These are phyloP conservation scores for Thinopyrum elongatum DNA, from an alignment of 176 grass and related monocot species.

Conservation along the genomic window DNA sequence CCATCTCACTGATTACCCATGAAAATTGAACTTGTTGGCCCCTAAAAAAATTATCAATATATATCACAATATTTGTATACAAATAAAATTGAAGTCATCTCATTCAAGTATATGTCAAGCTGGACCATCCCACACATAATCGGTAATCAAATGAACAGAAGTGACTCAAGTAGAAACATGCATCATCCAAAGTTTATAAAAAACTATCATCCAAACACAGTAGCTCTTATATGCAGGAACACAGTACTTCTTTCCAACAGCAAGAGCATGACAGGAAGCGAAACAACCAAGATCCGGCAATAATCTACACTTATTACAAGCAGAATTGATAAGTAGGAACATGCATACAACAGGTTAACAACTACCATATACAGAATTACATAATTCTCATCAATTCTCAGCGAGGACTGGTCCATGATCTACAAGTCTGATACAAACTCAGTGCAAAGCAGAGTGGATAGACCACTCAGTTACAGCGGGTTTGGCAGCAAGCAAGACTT, in stretches of 20 bases:
- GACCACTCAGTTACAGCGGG: slow-evolving; percentile 12
- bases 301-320: background rate
- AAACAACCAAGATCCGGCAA: background rate
- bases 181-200: background rate
- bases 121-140: too few relatives aligned
- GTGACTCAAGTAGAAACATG: background rate
- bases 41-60: too few relatives aligned
- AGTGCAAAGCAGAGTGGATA: slow-evolving; percentile 7
- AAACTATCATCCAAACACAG: too few relatives aligned
- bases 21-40: too few relatives aligned
- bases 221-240: too few relatives aligned
- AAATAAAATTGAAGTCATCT: too few relatives aligned
- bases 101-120: too few relatives aligned
- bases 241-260: background rate
- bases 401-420: background rate
- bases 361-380: background rate
- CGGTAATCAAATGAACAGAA: background rate
- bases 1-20: too few relatives aligned
- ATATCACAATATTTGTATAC: too few relatives aligned
- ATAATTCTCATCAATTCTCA: background rate
- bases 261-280: too few relatives aligned
- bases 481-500: background rate
- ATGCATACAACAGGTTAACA: background rate
- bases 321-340: background rate
- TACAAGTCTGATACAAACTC: slow-evolving; percentile 30